These are phyloP conservation scores for Rosellinia necatrix DNA, from an alignment of 2,329 filamentous ascomycete genomes.

Conservation along the genomic window DNA sequence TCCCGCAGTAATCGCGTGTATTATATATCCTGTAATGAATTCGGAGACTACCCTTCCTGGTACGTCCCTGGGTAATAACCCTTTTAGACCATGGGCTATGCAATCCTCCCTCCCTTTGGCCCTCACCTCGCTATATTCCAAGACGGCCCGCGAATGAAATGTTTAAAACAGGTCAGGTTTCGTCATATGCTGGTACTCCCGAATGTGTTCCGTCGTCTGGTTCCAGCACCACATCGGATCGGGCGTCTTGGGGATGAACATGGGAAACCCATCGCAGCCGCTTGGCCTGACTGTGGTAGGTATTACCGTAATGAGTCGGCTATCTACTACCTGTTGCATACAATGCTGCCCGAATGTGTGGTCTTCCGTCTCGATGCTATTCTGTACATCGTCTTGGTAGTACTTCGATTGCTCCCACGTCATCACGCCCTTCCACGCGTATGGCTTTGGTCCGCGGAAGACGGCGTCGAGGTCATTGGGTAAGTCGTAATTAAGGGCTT, in stretches of 20 bases:
- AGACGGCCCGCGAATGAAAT: too few relatives aligned
- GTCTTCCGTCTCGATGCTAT: not conserved
- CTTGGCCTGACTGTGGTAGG: conserved; percentile 15
- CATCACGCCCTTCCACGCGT: conserved; percentile 16
- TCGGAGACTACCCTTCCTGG: too few relatives aligned
- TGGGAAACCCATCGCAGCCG: conserved; percentile 1
- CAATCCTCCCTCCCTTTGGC: too few relatives aligned
- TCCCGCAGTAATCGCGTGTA: too few relatives aligned
- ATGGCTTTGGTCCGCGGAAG: conserved; percentile 21
- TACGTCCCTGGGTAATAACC: too few relatives aligned
- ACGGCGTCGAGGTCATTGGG: conserved; percentile 22
- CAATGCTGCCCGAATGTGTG: conserved; percentile 7
- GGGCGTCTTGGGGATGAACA: conserved; percentile 23
- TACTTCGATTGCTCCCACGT: conserved; percentile 16
- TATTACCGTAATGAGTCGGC: conserved; percentile 21
- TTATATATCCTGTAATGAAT: too few relatives aligned
- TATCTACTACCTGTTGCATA: conserved; percentile 18
- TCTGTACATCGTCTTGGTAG: conserved; percentile 3
- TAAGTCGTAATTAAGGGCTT: conserved; percentile 15
- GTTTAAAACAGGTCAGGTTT: conserved; percentile 23
- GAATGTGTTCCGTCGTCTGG: conserved; percentile 18
- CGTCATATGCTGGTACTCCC: conserved; percentile 24
- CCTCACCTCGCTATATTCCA: too few relatives aligned
- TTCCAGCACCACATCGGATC: conserved; percentile 29
- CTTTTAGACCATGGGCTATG: too few relatives aligned